phyloP scores from a whole-genome alignment of 2,329 filamentous ascomycete genomes.

The Sporothrix globosa region DNA sequence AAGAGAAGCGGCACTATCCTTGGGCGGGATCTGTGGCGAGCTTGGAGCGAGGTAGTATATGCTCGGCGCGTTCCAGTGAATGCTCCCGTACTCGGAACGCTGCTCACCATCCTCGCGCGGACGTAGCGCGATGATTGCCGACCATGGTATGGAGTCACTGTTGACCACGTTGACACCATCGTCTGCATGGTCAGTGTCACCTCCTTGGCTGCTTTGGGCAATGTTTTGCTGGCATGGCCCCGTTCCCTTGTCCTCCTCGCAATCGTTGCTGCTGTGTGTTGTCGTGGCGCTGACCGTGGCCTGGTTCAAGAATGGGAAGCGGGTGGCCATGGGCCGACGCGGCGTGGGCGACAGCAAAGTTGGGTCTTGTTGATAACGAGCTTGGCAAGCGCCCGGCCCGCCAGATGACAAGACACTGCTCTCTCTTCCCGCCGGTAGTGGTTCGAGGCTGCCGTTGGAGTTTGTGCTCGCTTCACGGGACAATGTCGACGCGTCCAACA shows the following conservation, averaged over 20 bases:
- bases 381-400: background rate
- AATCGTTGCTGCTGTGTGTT: slow-evolving; percentile 9
- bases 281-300: background rate
- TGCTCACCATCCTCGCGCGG: background rate
- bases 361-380: background rate
- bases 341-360: slow-evolving; percentile 30
- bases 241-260: background rate
- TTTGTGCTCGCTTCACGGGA: background rate
- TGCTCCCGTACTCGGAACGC: background rate
- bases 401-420: background rate
- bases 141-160: background rate
- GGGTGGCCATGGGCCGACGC: slow-evolving; percentile 20
- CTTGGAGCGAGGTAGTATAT: slow-evolving; percentile 28
- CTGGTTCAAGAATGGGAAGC: slow-evolving; percentile 17
- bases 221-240: background rate
- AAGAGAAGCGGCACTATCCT: background rate
- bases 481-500: slow-evolving; percentile 12
- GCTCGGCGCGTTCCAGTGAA: slow-evolving; percentile 19
- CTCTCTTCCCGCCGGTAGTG: background rate
- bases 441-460: background rate
- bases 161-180: background rate
- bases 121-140: slow-evolving; percentile 8
- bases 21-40: background rate
- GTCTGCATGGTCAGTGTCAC: background rate
- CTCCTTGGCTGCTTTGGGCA: background rate